phyloP scores from a whole-genome alignment of 805 yeast genomes.

The Candida morakotiae region DNA sequence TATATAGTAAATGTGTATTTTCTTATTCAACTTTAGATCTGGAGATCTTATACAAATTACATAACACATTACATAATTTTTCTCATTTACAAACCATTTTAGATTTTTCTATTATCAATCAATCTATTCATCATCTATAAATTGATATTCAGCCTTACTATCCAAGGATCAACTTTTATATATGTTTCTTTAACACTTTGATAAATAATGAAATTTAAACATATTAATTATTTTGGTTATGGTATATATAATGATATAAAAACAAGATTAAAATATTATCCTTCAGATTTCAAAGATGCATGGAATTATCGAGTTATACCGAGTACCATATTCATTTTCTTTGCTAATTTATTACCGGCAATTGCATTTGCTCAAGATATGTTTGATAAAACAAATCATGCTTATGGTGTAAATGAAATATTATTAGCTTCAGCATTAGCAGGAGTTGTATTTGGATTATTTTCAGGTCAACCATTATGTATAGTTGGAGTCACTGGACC shows the following conservation, averaged over 20 bases:
- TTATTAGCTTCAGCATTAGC: conserved; percentile 80
- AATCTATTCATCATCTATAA: too few relatives aligned
- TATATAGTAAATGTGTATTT: too few relatives aligned
- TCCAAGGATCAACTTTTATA: too few relatives aligned
- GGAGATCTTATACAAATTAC: too few relatives aligned
- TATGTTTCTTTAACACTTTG: too few relatives aligned
- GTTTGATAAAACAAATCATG: conserved; percentile 84
- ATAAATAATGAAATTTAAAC: conserved; percentile 11
- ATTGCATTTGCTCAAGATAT: conserved; percentile 95
- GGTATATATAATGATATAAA: conserved; percentile 55
- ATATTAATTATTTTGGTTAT: conserved; percentile 27
- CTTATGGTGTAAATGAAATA: conserved; percentile 91
- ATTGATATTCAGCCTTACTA: too few relatives aligned
- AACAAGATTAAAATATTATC: conserved; percentile 60
- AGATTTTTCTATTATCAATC: too few relatives aligned
- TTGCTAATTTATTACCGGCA: conserved; percentile 89
- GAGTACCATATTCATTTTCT: conserved; percentile 73
- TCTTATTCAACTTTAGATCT: too few relatives aligned
- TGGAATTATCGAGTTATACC: conserved; percentile 86
- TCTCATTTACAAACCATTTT: too few relatives aligned
- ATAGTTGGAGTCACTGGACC: conserved; percentile 99
- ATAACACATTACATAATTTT: too few relatives aligned
- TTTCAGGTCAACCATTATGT: conserved; percentile 88
- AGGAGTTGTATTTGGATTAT: conserved; percentile 81
- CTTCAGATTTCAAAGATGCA: conserved; percentile 79